A percentile compares a stretch with the other conserved stretches of the same genome.
These are phyloP conservation scores for bread wheat (Triticum aestivum) DNA, from an alignment of 176 grass and related monocot genomes.

Conservation along the genomic window DNA sequence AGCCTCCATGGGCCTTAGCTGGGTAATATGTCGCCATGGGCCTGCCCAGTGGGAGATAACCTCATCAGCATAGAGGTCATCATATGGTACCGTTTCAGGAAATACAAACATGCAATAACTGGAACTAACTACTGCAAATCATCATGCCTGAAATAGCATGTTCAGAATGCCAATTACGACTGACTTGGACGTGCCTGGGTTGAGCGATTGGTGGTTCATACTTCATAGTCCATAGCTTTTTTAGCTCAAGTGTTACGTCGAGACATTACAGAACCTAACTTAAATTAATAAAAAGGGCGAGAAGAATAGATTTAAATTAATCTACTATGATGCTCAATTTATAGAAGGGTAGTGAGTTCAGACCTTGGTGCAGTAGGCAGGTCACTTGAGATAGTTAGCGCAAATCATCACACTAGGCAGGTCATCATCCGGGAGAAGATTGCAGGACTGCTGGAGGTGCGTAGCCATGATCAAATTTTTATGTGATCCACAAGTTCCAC, in stretches of 20 bases:
- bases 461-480: slow-evolving; percentile 97
- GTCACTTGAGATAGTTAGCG: slow-evolving; percentile 94
- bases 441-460: slow-evolving; percentile 61
- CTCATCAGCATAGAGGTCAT: no score
- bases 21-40: no score
- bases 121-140: neutral
- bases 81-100: neutral
- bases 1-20: no score
- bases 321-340: neutral
- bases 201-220: neutral
- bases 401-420: slow-evolving; percentile 98
- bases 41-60: no score
- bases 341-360: neutral
- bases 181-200: neutral
- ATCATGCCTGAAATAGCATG: neutral
- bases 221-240: neutral
- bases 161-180: neutral
- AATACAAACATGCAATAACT: neutral
- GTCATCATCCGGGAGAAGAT: slow-evolving; percentile 52
- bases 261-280: neutral
- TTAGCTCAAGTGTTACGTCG: no score
- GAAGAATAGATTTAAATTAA: neutral
- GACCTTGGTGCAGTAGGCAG: slow-evolving; percentile 91
- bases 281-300: neutral
- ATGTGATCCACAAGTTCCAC: slow-evolving; percentile 79